A percentile compares a stretch with the other conserved stretches of the same genome.
phyloP scores from a whole-genome alignment of 306 rosid species.

The Lathyrus tuberosus region DNA sequence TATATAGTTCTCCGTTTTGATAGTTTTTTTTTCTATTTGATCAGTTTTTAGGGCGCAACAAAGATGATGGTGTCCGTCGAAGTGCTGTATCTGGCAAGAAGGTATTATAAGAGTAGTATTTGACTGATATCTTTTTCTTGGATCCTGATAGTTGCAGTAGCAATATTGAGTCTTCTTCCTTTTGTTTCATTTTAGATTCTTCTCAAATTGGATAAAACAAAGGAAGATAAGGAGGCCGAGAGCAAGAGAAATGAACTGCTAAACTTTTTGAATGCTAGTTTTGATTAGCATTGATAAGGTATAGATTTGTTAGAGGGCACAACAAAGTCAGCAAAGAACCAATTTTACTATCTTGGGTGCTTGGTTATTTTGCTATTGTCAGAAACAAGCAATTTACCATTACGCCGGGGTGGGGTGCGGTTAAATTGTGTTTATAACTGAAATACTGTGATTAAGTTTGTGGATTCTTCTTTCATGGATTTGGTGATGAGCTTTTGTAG shows the following conservation, averaged over 20 bases:
- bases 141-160: not conserved
- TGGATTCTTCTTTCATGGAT: slow-evolving; percentile 21
- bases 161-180: slow-evolving; percentile 1
- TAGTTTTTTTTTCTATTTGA: slow-evolving; percentile 23
- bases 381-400: slow-evolving; percentile 21
- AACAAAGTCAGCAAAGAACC: slow-evolving; percentile 33
- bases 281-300: slow-evolving; percentile 57
- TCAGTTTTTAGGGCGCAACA: slow-evolving; percentile 87
- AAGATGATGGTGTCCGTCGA: slow-evolving; percentile 83
- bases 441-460: slow-evolving; percentile 25
- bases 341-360: slow-evolving; percentile 22
- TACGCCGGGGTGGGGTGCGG: not conserved
- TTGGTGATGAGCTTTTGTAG: slow-evolving; percentile 3
- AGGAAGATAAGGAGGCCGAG: slow-evolving; percentile 91
- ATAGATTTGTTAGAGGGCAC: slow-evolving; percentile 39
- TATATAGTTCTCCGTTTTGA: slow-evolving; percentile 7
- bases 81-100: slow-evolving; percentile 99
- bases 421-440: slow-evolving; percentile 22
- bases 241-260: slow-evolving; percentile 91
- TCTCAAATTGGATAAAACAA: slow-evolving; percentile 87
- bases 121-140: not conserved
- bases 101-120: slow-evolving; percentile 44
- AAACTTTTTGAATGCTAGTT: slow-evolving; percentile 94
- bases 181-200: slow-evolving; percentile 61
- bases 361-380: slow-evolving; percentile 16